Percentiles rank a stretch among this genome's conserved stretches.
Conservation (phyloP, 2,329 filamentous ascomycete genomes). For the Aspergillus persii region DNA sequence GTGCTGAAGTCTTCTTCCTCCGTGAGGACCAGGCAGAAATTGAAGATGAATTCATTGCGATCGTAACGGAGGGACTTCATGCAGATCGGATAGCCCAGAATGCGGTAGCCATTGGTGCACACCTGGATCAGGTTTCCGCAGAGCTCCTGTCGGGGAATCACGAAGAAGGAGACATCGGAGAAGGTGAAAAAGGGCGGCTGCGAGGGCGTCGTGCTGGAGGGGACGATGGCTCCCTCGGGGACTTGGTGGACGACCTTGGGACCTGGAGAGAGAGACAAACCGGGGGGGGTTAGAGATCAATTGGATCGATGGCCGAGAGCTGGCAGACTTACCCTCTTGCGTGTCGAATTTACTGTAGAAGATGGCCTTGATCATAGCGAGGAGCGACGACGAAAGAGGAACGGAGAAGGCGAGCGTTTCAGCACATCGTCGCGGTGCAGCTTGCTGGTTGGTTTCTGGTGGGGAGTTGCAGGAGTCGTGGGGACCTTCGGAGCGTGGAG, state of each 20-base stretch:
- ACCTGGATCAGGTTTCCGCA: conserved; percentile 83
- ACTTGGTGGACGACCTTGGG: conserved; percentile 65
- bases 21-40: conserved; percentile 83
- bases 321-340: conserved; percentile 45
- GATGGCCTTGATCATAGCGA: conserved; percentile 60
- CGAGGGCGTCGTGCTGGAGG: conserved; percentile 44
- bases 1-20: conserved; percentile 68
- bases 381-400: not conserved
- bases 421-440: not conserved
- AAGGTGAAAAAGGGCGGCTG: conserved; percentile 76
- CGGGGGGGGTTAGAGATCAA: conserved; percentile 1
- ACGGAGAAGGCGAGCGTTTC: not conserved
- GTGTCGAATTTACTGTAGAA: conserved; percentile 68
- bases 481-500: not conserved
- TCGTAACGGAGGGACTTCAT: conserved; percentile 79
- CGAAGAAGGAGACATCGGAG: conserved; percentile 80
- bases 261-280: conserved; percentile 40
- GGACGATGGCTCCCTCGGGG: conserved; percentile 57
- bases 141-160: conserved; percentile 92
- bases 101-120: conserved; percentile 69
- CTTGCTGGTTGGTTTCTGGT: not conserved
- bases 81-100: conserved; percentile 86
- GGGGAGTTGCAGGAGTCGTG: not conserved
- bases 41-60: conserved; percentile 97
- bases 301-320: not conserved